phyloP scores from a whole-genome alignment of 495 filamentous ascomycete species.

The Terfezia claveryi region DNA sequence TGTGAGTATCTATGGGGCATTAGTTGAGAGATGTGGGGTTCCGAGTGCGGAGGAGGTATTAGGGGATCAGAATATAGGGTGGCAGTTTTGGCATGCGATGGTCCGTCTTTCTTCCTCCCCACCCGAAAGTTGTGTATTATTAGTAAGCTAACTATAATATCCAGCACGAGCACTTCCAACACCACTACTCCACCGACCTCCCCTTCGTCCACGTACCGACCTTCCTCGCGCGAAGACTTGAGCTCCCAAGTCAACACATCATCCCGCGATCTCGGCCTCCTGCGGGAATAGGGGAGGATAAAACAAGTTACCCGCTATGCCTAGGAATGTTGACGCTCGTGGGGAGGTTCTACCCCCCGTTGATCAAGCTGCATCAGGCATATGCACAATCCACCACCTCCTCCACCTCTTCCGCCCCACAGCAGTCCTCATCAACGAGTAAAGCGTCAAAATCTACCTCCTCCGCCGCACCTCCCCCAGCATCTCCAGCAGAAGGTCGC shows the following conservation, averaged over 20 bases:
- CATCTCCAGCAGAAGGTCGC: background rate
- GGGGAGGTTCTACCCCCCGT: slow-evolving; percentile 47
- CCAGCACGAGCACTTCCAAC: slow-evolving; percentile 57
- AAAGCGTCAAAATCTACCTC: background rate
- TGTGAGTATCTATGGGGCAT: background rate
- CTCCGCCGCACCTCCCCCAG: background rate
- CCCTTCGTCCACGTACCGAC: slow-evolving; percentile 66
- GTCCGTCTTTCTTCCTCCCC: background rate
- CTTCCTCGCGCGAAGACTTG: slow-evolving; percentile 37
- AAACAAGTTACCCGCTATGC: slow-evolving; percentile 38
- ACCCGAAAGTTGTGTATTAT: background rate
- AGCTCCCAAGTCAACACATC: slow-evolving; percentile 16
- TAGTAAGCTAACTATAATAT: slow-evolving; percentile 6
- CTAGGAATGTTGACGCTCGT: slow-evolving; percentile 61
- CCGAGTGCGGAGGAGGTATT: slow-evolving; percentile 6
- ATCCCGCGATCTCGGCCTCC: slow-evolving; percentile 10
- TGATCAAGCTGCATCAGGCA: slow-evolving; percentile 16
- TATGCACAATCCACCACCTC: background rate
- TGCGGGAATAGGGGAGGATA: slow-evolving; percentile 3
- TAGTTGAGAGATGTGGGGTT: slow-evolving; percentile 25
- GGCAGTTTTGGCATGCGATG: slow-evolving; percentile 13
- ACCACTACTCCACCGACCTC: slow-evolving; percentile 61
- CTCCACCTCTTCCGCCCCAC: background rate
- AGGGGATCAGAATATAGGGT: slow-evolving; percentile 4
- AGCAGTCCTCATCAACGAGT: background rate